Conservation (phyloP, 768 basidiomycete genomes). For the Gloeophyllum trabeum region DNA sequence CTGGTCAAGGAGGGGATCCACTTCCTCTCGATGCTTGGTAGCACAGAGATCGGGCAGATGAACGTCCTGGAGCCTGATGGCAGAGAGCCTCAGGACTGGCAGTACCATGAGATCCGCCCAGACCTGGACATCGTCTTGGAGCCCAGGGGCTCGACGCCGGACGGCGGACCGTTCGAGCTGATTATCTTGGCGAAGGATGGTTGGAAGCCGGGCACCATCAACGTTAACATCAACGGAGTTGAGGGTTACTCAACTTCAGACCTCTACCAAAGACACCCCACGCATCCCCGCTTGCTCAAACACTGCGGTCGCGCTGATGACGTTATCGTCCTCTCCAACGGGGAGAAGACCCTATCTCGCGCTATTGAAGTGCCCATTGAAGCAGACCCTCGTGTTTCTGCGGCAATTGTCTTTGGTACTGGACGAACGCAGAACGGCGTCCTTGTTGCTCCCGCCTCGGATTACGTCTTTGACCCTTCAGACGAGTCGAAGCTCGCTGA, state of each 20-base stretch:
- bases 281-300: not conserved
- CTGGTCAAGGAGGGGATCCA: slow-evolving; percentile 5
- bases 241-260: slow-evolving; percentile 3
- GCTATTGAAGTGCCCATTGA: slow-evolving; percentile 1
- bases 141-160: slow-evolving; percentile 1
- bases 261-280: slow-evolving; percentile 2
- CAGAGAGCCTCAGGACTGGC: slow-evolving; percentile 3
- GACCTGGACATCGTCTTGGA: slow-evolving; percentile 2
- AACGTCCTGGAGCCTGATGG: slow-evolving; percentile 5
- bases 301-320: slow-evolving; percentile 3
- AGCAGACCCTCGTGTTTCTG: slow-evolving; percentile 1
- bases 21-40: slow-evolving; percentile 4
- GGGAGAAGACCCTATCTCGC: slow-evolving; percentile 6
- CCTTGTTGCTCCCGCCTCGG: slow-evolving; percentile 4
- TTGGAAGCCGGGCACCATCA: slow-evolving; percentile 4
- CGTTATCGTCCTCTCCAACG: slow-evolving; percentile 6
- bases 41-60: slow-evolving; percentile 6
- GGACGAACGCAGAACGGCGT: slow-evolving; percentile 6
- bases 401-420: slow-evolving; percentile 5
- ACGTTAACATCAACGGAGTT: slow-evolving; percentile 1
- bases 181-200: slow-evolving; percentile 1
- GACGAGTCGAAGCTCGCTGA: not conserved
- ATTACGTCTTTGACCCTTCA: not conserved
- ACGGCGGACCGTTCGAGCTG: slow-evolving; percentile 2
- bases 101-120: slow-evolving; percentile 5